Conservation (phyloP, 1,139 yeast species). For the Hanseniaspora uvarum region DNA sequence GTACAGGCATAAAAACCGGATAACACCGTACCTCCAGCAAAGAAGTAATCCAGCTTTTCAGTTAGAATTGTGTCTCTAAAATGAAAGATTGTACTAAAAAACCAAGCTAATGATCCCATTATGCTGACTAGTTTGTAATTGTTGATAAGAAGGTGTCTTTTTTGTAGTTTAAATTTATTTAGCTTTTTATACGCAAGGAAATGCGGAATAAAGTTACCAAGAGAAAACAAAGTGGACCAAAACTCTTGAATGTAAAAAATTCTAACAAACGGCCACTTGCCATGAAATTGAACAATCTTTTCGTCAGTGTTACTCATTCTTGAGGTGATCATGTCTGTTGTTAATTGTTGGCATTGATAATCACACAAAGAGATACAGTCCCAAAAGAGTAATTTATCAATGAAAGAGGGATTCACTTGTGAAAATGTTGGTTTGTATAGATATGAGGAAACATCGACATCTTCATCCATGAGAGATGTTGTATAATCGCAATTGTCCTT, state of each 20-base stretch:
- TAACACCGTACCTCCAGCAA: constrained; percentile 81
- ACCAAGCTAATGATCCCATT: constrained; percentile 80
- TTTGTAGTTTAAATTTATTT: constrained; percentile 19
- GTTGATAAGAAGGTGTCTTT: constrained; percentile 21
- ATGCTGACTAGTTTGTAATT: constrained; percentile 33
- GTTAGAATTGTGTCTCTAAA: constrained; percentile 70
- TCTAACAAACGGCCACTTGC: constrained; percentile 90
- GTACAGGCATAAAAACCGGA: constrained; percentile 65
- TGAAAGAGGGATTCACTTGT: neutral
- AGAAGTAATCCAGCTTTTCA: constrained; percentile 79
- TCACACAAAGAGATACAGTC: constrained; percentile 77
- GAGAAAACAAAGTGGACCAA: constrained; percentile 67
- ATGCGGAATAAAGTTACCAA: constrained; percentile 72
- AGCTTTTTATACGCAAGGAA: constrained; percentile 45
- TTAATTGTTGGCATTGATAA: constrained; percentile 72
- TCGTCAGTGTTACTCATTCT: constrained; percentile 36
- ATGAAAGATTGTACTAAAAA: constrained; percentile 75
- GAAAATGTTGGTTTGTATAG: neutral
- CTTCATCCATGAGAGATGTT: constrained; percentile 1
- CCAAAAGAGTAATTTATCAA: constrained; percentile 40
- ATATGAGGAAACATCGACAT: neutral
- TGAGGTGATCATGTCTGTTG: constrained; percentile 39
- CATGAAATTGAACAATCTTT: constrained; percentile 76
- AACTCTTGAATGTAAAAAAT: constrained; percentile 72
- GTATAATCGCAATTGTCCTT: neutral